Evolutionary conservation across 805 yeast species (phyloP), one percentile per base, ranked within the genome.

Genomic region (Starmera quercuum): DNA sequence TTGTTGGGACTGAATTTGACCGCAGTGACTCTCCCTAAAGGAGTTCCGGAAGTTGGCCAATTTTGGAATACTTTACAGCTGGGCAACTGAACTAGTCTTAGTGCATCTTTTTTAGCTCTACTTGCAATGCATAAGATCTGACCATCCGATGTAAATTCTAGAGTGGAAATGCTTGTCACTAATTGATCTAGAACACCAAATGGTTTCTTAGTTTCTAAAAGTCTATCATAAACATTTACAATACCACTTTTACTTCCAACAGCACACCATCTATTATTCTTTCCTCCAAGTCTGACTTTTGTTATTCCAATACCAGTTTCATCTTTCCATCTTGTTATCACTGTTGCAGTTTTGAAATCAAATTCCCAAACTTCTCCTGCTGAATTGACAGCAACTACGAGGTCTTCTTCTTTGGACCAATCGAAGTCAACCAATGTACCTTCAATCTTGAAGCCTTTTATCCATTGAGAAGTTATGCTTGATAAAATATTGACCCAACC

Each of bases 21-120:
- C 13, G 78, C 59, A 0, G 96, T 84, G 22, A 92, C 96, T 45
- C 81, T 77, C n/a, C 98, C 99, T 45, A 92, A 69, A 9, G 98
- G 97, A 1, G 98, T 90, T 6, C 87, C 87, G 33, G 90, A 78
- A 2, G 97, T 92, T 13, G 99, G 99, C 98, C 98, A 92, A 64
- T 92, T 92, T 31, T 78, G 68, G 61, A 78, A 92, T 6, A 85
- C 95, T 14, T 84, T 73, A 43, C 90, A 85, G 18, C 83, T 71
- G 16, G 97, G 95, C 37, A 90, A 59, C 54, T 92, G 97, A 10
- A 86, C 88, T 42, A 92, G 56, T 49, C 88, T 73, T 40, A 92
- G 64, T 4, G 96, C 84, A 57, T 92, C 97, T 47, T 80, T 77
- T 61, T 79, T 77, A 5, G 81, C 86, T 47, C 94, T 70, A 7